Conservation (phyloP, 768 basidiomycete genomes). For the Lepiota venenata region DNA sequence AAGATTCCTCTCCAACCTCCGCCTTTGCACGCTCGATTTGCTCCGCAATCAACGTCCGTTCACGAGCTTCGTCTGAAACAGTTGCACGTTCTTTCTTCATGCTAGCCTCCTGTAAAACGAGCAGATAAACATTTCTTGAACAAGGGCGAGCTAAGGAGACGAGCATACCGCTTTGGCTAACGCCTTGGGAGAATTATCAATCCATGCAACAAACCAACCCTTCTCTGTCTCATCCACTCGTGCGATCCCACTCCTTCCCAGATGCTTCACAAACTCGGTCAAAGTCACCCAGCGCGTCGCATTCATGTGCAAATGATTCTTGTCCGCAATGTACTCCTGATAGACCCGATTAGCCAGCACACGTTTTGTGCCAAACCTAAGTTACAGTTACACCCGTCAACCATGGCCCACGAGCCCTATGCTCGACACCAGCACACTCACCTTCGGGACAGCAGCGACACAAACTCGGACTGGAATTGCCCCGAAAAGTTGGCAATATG, state of each 20-base stretch:
- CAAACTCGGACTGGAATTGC: slow-evolving; percentile 90
- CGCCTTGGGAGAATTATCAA: slow-evolving; percentile 94
- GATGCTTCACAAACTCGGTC: slow-evolving; percentile 90
- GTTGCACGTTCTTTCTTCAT: slow-evolving; percentile 91
- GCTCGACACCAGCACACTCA: slow-evolving; percentile 33
- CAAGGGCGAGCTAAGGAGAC: not conserved
- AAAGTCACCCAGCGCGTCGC: slow-evolving; percentile 96
- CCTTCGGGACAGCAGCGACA: slow-evolving; percentile 85
- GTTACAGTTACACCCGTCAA: not conserved
- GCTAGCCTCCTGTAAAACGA: slow-evolving; percentile 59
- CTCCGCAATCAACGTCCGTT: slow-evolving; percentile 83
- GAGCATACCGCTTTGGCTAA: slow-evolving; percentile 77
- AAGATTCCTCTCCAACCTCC: slow-evolving; percentile 31
- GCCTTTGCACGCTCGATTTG: slow-evolving; percentile 87
- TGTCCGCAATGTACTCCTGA: slow-evolving; percentile 96
- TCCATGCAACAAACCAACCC: slow-evolving; percentile 97
- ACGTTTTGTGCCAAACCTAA: slow-evolving; percentile 91
- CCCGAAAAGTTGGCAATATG: slow-evolving; percentile 90
- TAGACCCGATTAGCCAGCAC: slow-evolving; percentile 95
- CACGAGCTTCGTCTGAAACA: slow-evolving; percentile 92
- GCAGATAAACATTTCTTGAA: slow-evolving; percentile 9
- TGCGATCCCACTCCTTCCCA: slow-evolving; percentile 82
- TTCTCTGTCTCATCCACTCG: slow-evolving; percentile 98
- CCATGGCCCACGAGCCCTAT: slow-evolving; percentile 1
- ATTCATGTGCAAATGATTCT: slow-evolving; percentile 96